Base-by-base conservation (phyloP, 768 basidiomycete species). In the Naganishia randhawae region DNA sequence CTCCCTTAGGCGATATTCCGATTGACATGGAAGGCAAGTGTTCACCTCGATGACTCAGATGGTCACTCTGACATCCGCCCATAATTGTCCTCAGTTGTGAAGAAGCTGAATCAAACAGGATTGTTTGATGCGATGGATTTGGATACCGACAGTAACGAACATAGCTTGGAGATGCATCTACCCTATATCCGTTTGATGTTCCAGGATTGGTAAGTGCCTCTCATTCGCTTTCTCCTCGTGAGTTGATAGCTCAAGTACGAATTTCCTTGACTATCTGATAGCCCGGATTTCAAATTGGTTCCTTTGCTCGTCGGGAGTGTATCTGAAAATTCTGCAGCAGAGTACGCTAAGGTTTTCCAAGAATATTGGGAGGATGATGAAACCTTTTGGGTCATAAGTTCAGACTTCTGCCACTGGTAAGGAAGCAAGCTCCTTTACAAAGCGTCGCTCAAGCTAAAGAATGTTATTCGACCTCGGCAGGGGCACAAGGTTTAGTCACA, bases 351-450 rank as follows among this genome's bases (percentile, higher is more conserved):
- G 1, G 79, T 93, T 11, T 82, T 99, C 1, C 91, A 90, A 0
- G 89, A 89, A 0, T 94, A 90, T 79, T 84, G 97, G 62, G 83
- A 85, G 3, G 82, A 86, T 69, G 85, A 87, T 1, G 87, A 89
- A 69, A 97, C 92, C 0, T 83, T 98, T 69, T 92, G 88, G 74
- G 87, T 98, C 50, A 85, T 96, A 62, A 97, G 94, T 5, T 91
- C 90, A 68, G 96, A 99, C 79, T 99, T 99, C 78, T 98, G 96
- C 76, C 96, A 99, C 78, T 99, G 96, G 94, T 93, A 65, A 70
- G 85, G 17, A 19, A 22, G 5, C 17, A 16, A 45, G 8, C n/a
- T n/a, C n/a, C 0, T 51, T 39, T 64, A 2, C 50, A 39, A 42
- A 2, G 27, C 27, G 2, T 48, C 37, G 5, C 3, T 45, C 37